Evolutionary conservation across 2,329 filamentous ascomycete species (phyloP).

Genomic region (Mycogone perniciosa): DNA sequence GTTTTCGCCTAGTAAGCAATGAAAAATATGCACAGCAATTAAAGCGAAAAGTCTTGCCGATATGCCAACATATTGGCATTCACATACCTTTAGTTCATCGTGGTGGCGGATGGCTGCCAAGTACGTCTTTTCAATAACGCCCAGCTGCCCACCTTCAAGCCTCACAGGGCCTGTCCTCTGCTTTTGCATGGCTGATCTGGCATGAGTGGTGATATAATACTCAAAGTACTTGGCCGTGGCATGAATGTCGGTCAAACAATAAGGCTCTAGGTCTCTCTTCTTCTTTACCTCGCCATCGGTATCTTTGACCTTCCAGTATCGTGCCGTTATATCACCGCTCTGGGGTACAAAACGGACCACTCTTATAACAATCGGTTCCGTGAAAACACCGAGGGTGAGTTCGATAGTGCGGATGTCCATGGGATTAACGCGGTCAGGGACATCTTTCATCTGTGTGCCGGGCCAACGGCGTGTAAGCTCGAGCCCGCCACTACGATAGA

Average conservation of each 20-base stretch:
- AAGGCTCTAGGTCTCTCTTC: slow-evolving; percentile 30
- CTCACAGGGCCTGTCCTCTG: slow-evolving; percentile 7
- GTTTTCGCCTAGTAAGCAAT: not conserved
- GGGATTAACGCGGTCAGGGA: slow-evolving; percentile 28
- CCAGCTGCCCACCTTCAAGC: not conserved
- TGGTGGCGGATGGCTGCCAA: slow-evolving; percentile 18
- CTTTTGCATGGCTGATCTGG: slow-evolving; percentile 23
- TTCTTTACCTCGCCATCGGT: slow-evolving; percentile 20
- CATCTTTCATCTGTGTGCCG: slow-evolving; percentile 35
- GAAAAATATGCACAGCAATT: not conserved
- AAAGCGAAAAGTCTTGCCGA: not conserved
- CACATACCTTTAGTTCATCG: slow-evolving; percentile 19
- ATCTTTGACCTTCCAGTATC: slow-evolving; percentile 31
- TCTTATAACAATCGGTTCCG: slow-evolving; percentile 29
- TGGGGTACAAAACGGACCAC: slow-evolving; percentile 37
- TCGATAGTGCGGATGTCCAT: slow-evolving; percentile 26
- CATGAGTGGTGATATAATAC: slow-evolving; percentile 29
- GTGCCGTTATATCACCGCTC: slow-evolving; percentile 31
- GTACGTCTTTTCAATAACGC: slow-evolving; percentile 20
- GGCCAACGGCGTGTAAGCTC: slow-evolving; percentile 38
- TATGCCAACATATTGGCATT: not conserved
- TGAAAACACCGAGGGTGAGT: slow-evolving; percentile 33
- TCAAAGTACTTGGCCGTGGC: slow-evolving; percentile 28
- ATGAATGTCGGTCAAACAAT: slow-evolving; percentile 35
- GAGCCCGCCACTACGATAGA: slow-evolving; percentile 39